Conservation (phyloP, 345 rosid species). For the Stellera chamaejasme region DNA sequence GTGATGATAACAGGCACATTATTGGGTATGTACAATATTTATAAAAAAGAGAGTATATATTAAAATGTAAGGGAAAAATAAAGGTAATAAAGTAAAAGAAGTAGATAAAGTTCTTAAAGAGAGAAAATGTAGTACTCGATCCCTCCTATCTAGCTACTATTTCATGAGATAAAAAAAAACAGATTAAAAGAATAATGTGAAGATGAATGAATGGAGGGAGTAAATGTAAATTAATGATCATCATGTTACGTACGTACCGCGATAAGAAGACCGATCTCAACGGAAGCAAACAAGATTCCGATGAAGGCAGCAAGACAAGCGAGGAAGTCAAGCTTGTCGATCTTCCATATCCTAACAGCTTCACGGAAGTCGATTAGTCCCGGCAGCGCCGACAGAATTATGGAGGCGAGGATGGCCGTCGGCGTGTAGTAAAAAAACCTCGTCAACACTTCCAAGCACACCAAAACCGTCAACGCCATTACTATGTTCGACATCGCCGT, state of each 20-base stretch:
- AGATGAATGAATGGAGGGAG: too few species aligned
- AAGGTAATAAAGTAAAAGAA: not conserved
- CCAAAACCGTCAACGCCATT: slow-evolving; percentile 70
- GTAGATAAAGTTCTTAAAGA: too few species aligned
- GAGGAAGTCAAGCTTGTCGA: slow-evolving; percentile 82
- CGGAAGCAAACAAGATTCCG: slow-evolving; percentile 74
- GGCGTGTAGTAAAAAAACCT: slow-evolving; percentile 80
- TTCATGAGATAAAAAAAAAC: too few species aligned
- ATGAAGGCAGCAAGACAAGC: slow-evolving; percentile 78
- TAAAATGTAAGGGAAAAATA: too few species aligned
- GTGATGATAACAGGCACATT: too few species aligned
- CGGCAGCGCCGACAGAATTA: slow-evolving; percentile 80
- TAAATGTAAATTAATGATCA: too few species aligned
- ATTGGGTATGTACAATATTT: too few species aligned
- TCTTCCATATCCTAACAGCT: slow-evolving; percentile 60
- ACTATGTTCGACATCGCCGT: slow-evolving; percentile 76
- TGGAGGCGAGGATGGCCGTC: slow-evolving; percentile 64
- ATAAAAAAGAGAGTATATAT: too few species aligned
- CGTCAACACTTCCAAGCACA: slow-evolving; percentile 55
- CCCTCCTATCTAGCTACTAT: too few species aligned
- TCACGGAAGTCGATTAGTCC: slow-evolving; percentile 63
- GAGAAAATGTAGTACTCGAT: too few species aligned
- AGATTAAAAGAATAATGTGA: too few species aligned
- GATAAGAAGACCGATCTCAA: slow-evolving; percentile 75
- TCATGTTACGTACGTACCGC: too few species aligned